Conservation (phyloP, 768 basidiomycete genomes). For the Suillus discolor region DNA sequence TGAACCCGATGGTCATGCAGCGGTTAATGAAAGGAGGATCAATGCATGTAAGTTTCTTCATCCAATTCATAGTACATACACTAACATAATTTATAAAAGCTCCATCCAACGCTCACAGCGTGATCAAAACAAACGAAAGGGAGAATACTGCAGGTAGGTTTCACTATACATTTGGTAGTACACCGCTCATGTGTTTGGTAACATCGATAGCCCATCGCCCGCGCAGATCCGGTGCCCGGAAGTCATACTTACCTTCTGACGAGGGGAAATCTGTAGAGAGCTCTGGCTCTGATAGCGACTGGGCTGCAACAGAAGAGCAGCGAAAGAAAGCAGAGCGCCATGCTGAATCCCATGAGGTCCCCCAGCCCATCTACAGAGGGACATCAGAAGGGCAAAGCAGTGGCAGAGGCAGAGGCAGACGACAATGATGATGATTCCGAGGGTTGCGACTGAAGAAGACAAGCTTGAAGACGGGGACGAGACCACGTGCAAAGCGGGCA, state of each 20-base stretch:
- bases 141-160: neutral
- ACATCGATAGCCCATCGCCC: neutral
- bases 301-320: neutral
- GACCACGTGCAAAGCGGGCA: neutral
- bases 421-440: neutral
- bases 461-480: neutral
- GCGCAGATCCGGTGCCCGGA: neutral
- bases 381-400: neutral
- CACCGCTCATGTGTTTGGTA: neutral
- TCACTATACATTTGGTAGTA: neutral
- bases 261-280: neutral
- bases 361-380: neutral
- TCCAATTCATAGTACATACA: neutral
- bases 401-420: neutral
- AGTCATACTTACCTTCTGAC: neutral
- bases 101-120: neutral
- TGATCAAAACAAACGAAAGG: neutral
- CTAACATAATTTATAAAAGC: neutral
- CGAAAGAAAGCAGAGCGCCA: neutral
- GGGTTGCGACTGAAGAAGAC: neutral
- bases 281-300: neutral
- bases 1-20: too few relatives aligned
- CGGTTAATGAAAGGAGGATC: too few relatives aligned
- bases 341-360: neutral
- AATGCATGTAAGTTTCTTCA: neutral